A percentile compares a stretch with the other conserved stretches of the same genome.
Conservation (phyloP, 129 eudicot species). For the Cynara cardunculus region DNA sequence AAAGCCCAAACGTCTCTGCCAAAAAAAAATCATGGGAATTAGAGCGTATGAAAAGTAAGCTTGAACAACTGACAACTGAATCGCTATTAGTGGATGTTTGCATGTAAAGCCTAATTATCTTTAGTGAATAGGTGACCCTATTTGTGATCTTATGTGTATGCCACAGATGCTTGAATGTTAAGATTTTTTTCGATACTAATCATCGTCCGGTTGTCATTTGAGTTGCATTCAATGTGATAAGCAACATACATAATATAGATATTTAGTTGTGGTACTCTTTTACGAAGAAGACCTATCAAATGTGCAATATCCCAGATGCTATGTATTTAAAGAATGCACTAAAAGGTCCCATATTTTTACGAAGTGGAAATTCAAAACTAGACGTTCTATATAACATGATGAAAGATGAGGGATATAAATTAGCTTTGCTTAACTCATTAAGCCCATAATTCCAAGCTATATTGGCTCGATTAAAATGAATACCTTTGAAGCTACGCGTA, state of each 20-base stretch:
- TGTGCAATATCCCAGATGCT: no score
- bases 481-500: not conserved
- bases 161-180: not conserved
- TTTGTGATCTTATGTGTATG: not conserved
- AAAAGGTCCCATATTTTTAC: no score
- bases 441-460: not conserved
- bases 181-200: not conserved
- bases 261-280: no score
- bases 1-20: slow-evolving; percentile 88
- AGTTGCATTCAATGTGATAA: not conserved
- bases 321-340: no score
- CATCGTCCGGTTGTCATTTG: not conserved
- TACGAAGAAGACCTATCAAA: no score
- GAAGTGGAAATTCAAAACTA: no score
- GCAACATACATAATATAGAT: not conserved
- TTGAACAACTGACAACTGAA: not conserved
- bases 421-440: not conserved
- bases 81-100: not conserved
- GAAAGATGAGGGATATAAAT: not conserved
- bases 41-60: not conserved
- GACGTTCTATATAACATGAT: not conserved
- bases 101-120: not conserved
- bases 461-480: not conserved
- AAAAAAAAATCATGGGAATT: not conserved
- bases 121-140: not conserved